phyloP scores from a whole-genome alignment of 1,139 yeast species.

The Taphrina pruni region DNA sequence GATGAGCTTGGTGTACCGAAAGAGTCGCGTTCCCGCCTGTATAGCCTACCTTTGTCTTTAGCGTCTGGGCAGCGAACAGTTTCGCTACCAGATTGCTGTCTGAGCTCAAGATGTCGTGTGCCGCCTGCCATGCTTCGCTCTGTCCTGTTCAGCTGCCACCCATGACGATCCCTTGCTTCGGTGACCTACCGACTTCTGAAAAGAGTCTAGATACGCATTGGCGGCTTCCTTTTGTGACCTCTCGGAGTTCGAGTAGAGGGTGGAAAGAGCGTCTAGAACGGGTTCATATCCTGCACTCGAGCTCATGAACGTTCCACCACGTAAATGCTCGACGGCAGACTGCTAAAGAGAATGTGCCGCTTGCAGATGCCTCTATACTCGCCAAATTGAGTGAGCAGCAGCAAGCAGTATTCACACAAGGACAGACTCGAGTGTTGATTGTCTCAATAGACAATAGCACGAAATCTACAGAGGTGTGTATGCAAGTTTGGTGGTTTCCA shows the following conservation, averaged over 20 bases:
- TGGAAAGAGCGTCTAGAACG: constrained; percentile 59
- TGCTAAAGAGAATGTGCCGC: background rate
- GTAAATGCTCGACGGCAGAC: background rate
- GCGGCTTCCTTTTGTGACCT: constrained; percentile 65
- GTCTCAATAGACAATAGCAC: too few species aligned
- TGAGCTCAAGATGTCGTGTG: constrained; percentile 51
- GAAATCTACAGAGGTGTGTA: background rate
- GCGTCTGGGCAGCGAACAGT: constrained; percentile 88
- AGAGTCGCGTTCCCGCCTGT: too few species aligned
- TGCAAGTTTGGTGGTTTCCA: background rate
- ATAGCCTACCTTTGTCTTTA: constrained; percentile 66
- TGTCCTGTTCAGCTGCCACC: constrained; percentile 32
- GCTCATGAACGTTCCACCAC: constrained; percentile 16
- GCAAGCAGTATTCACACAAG: too few species aligned
- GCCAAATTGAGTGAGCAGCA: too few species aligned
- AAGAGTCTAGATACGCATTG: constrained; percentile 70
- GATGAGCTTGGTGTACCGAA: background rate
- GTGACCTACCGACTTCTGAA: constrained; percentile 69
- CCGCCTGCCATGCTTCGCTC: constrained; percentile 55
- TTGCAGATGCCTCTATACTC: background rate
- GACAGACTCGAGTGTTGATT: too few species aligned
- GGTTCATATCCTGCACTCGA: constrained; percentile 25
- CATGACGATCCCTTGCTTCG: too few species aligned
- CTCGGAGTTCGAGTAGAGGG: constrained; percentile 65
- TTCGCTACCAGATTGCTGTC: constrained; percentile 59